Base-by-base conservation (phyloP, 495 filamentous ascomycete species). In the Xylaria sp. region DNA sequence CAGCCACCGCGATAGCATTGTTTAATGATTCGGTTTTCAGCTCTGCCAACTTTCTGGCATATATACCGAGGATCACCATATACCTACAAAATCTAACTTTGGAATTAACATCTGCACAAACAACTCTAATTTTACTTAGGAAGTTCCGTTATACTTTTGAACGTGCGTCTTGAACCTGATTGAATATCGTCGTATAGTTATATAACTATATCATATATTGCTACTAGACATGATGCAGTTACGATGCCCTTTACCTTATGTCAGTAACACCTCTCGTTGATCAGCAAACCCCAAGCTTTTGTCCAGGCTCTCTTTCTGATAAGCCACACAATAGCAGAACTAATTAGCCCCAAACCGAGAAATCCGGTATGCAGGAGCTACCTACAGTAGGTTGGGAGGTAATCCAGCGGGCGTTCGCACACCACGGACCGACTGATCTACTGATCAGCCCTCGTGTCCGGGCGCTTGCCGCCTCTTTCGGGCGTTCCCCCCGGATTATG, bases 1-100 rank as follows among this genome's bases (percentile, higher is more conserved):
- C 41, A 40, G 48, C 52, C 57, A n/a, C 66, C 37, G 52, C 55
- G 41, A 58, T 57, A 69, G 69, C 64, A 65, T 58, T 75, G 65
- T 74, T 66, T 48, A 48, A 61, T 70, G 61, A 64, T 63, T 57
- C 43, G 29, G 7, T 65, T 19, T 26, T 69, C 40, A 41, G 9
- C 40, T 24, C 29, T 44, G 31, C 3, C 33, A 24, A 40, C 31
- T 59, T 52, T 17, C 5, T 26, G n/a, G 46, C 17, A 31, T 40
- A 33, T 50, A 46, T 55, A 67, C 14, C 44, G 4, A 5, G 26
- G 4, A 48, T 1, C 26, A 50, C 29, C 19, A 50, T 29, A 65
- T 21, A 50, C 11, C 17, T 15, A 55, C 14, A 55, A 53, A 14
- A 29, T 15, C 24, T 2, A 0, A n/a, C 31, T 17, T 31, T 8